These are phyloP conservation scores for Penicillium ochrochloron DNA, from an alignment of 495 filamentous ascomycete species.

Conservation along the genomic window DNA sequence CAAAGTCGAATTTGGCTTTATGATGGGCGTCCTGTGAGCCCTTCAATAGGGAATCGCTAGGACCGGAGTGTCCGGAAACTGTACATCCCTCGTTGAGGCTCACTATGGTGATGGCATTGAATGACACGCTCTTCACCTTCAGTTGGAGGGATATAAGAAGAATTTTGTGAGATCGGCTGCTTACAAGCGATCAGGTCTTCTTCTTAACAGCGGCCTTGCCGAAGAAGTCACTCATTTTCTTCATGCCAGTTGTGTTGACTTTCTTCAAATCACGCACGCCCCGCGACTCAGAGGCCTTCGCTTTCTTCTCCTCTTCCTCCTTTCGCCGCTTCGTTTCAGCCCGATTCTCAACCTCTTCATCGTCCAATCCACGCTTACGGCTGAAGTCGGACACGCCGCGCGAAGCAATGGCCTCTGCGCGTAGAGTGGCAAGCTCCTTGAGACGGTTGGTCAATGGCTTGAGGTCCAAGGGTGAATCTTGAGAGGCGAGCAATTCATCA, in stretches of 20 bases:
- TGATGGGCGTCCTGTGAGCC: background rate
- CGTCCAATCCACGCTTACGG: conserved; percentile 69
- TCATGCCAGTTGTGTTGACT: conserved; percentile 89
- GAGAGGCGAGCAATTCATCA: conserved; percentile 49
- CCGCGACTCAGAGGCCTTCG: conserved; percentile 70
- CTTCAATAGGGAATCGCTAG: background rate
- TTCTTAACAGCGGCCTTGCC: conserved; percentile 61
- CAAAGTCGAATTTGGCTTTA: background rate
- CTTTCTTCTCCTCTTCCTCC: conserved; percentile 77
- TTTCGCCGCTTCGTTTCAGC: conserved; percentile 67
- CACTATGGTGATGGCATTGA: background rate
- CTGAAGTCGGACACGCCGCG: conserved; percentile 73
- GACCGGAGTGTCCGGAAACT: background rate
- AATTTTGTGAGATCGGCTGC: background rate
- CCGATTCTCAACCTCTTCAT: conserved; percentile 63
- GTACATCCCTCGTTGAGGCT: background rate
- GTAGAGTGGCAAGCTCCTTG: conserved; percentile 62
- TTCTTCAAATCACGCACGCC: conserved; percentile 82
- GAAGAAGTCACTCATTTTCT: conserved; percentile 96
- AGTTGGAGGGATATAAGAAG: background rate
- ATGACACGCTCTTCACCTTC: background rate
- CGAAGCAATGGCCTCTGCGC: conserved; percentile 68
- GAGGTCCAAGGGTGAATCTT: conserved; percentile 65
- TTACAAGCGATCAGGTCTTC: conserved; percentile 33
- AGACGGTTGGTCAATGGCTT: conserved; percentile 69